Conservation (phyloP, 2,329 filamentous ascomycete genomes). For the Pseudocercospora pini-densiflorae region DNA sequence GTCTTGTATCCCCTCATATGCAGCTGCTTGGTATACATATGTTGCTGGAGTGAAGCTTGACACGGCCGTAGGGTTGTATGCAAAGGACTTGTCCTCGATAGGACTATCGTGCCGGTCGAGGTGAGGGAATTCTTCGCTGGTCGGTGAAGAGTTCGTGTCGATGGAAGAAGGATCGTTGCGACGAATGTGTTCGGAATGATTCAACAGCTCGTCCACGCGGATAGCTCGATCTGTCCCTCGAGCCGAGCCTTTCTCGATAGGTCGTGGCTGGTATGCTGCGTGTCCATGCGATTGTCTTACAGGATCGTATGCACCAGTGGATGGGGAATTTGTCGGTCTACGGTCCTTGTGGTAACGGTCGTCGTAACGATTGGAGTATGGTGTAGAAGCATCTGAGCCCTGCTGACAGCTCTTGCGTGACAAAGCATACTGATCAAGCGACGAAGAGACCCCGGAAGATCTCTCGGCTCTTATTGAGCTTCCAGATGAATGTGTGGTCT, state of each 20-base stretch:
- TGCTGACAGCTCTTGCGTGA: neutral
- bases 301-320: neutral
- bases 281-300: neutral
- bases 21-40: slow-evolving; percentile 20
- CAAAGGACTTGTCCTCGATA: neutral
- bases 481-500: neutral
- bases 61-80: neutral
- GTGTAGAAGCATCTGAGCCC: neutral
- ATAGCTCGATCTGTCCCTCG: neutral
- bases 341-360: neutral
- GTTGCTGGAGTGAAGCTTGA: slow-evolving; percentile 17
- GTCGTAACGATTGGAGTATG: neutral
- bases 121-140: neutral
- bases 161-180: neutral
- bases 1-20: slow-evolving; percentile 16
- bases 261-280: neutral
- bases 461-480: neutral
- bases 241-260: neutral
- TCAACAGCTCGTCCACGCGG: slow-evolving; percentile 3
- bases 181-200: neutral
- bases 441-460: slow-evolving; percentile 1
- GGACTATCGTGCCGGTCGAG: slow-evolving; percentile 2
- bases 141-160: neutral
- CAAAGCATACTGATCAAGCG: slow-evolving; percentile 5
- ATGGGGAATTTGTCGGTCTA: neutral